phyloP scores from a whole-genome alignment of 176 grass and related monocot species.

The Aegilops bicornis region DNA sequence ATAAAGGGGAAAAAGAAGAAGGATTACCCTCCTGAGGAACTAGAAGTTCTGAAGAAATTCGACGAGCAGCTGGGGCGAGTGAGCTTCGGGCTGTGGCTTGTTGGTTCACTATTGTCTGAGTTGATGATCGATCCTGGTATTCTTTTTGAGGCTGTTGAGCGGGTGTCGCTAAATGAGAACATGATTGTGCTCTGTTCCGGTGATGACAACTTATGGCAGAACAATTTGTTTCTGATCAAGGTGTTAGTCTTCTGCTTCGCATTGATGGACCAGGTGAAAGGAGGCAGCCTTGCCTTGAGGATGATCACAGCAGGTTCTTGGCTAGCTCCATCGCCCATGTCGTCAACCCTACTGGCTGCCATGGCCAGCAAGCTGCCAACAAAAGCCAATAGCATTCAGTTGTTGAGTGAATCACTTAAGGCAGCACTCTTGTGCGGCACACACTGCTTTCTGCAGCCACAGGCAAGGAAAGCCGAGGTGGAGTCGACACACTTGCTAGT shows the following conservation, averaged over 20 bases:
- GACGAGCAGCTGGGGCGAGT: slow-evolving; percentile 75
- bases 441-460: slow-evolving; percentile 62
- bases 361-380: slow-evolving; percentile 62
- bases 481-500: slow-evolving; percentile 81
- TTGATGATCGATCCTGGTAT: slow-evolving; percentile 63
- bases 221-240: slow-evolving; percentile 82
- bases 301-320: slow-evolving; percentile 87
- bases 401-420: slow-evolving; percentile 67
- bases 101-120: slow-evolving; percentile 83
- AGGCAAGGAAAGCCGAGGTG: slow-evolving; percentile 63
- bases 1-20: slow-evolving; percentile 78
- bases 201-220: slow-evolving; percentile 70
- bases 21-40: slow-evolving; percentile 72
- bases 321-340: slow-evolving; percentile 85
- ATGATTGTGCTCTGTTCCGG: slow-evolving; percentile 31
- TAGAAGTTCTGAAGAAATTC: slow-evolving; percentile 69
- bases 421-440: slow-evolving; percentile 65
- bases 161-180: slow-evolving; percentile 58
- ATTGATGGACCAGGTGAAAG: slow-evolving; percentile 69
- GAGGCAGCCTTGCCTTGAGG: slow-evolving; percentile 64
- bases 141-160: slow-evolving; percentile 67
- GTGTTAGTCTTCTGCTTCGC: slow-evolving; percentile 78
- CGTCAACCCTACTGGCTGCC: slow-evolving; percentile 64
- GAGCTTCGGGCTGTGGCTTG: slow-evolving; percentile 83
- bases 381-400: slow-evolving; percentile 65